Percentiles rank a stretch among this genome's conserved stretches.
Conservation (phyloP, 1,284 basidiomycete species). For the Fomitopsis betulina region DNA sequence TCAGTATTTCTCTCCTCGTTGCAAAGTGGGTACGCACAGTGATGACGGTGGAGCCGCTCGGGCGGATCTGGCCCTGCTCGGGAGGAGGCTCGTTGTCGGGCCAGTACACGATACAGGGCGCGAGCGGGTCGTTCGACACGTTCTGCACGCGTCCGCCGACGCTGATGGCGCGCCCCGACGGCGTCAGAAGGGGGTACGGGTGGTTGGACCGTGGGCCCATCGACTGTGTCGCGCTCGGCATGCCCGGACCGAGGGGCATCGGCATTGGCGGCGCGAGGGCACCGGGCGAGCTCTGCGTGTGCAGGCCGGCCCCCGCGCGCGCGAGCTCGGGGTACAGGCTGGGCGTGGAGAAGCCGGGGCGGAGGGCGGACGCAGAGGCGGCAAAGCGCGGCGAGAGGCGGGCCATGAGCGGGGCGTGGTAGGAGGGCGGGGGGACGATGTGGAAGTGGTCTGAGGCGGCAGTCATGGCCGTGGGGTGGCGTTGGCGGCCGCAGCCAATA, state of each 20-base stretch:
- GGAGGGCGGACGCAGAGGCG: not conserved
- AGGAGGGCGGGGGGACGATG: conserved; percentile 10
- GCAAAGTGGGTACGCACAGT: conserved; percentile 38
- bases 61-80: conserved; percentile 71
- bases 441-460: conserved; percentile 21
- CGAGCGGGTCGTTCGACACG: conserved; percentile 61
- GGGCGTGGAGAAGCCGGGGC: not conserved
- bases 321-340: conserved; percentile 3
- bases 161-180: conserved; percentile 70
- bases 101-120: conserved; percentile 80
- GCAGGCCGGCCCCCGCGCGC: not conserved
- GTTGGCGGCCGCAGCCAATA: conserved; percentile 67
- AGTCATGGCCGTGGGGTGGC: conserved; percentile 19
- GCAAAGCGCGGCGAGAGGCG: conserved; percentile 21
- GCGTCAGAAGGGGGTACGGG: conserved; percentile 65
- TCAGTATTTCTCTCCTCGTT: too few species aligned
- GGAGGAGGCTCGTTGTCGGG: conserved; percentile 81
- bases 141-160: conserved; percentile 74
- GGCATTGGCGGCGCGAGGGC: not conserved
- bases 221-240: conserved; percentile 3
- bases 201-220: conserved; percentile 31
- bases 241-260: not conserved
- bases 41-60: conserved; percentile 44
- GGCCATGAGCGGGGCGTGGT: conserved; percentile 16
- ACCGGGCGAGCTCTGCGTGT: conserved; percentile 1